These are phyloP conservation scores for Fusarium piperis DNA, from an alignment of 2,329 filamentous ascomycete genomes.

Conservation along the genomic window DNA sequence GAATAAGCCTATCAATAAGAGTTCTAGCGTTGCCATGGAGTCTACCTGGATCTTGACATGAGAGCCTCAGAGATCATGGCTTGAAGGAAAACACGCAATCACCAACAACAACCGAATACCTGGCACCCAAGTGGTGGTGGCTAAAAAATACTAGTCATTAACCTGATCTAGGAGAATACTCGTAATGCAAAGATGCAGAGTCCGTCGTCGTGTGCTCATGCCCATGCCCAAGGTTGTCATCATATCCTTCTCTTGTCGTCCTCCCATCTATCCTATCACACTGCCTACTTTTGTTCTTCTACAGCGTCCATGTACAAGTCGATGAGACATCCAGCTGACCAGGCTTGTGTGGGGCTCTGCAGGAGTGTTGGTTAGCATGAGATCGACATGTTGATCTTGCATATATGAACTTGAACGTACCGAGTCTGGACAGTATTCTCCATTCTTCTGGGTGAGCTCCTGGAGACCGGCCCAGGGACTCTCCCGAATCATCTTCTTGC, in stretches of 20 bases:
- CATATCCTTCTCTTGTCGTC: conserved; percentile 12
- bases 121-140: background rate
- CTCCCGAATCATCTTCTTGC: conserved; percentile 83
- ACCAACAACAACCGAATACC: background rate
- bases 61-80: background rate
- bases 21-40: background rate
- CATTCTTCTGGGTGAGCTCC: conserved; percentile 92
- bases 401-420: conserved; percentile 59
- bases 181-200: conserved; percentile 9
- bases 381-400: background rate
- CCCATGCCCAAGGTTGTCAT: conserved; percentile 14
- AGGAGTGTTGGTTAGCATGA: conserved; percentile 26
- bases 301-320: conserved; percentile 95
- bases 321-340: conserved; percentile 94
- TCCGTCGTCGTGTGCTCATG: conserved; percentile 15
- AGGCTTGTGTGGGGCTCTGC: conserved; percentile 92
- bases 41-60: background rate
- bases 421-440: conserved; percentile 85
- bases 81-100: background rate
- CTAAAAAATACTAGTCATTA: conserved; percentile 30
- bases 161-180: conserved; percentile 30
- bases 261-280: conserved; percentile 15
- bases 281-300: conserved; percentile 57
- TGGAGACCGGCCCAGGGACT: conserved; percentile 90
- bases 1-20: background rate